phyloP scores from a whole-genome alignment of 2,329 filamentous ascomycete species.

The Leptographium galeiforme region DNA sequence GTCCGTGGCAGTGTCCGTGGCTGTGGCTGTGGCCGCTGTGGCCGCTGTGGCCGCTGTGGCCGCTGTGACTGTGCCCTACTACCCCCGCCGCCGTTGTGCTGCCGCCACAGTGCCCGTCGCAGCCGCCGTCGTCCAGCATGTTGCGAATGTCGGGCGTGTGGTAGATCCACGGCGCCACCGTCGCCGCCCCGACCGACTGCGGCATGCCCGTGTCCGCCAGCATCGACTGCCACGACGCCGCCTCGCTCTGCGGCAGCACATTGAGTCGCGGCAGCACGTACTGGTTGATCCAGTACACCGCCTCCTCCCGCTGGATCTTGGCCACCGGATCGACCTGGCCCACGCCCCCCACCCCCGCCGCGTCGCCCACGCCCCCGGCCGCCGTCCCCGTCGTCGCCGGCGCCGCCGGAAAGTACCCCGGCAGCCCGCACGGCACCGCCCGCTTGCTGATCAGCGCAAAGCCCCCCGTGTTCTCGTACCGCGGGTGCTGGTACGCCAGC shows the following conservation, averaged over 20 bases:
- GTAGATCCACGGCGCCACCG: conserved; percentile 43
- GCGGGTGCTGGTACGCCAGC: conserved; percentile 40
- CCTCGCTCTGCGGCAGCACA: conserved; percentile 33
- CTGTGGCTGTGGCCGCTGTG: background rate
- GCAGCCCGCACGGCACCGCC: conserved; percentile 49
- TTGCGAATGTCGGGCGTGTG: conserved; percentile 7
- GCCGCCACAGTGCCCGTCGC: background rate
- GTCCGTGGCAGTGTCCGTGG: background rate
- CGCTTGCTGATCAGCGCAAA: conserved; percentile 52
- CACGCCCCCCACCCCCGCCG: conserved; percentile 13
- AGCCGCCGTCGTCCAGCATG: background rate
- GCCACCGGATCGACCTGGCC: conserved; percentile 41
- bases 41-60: too few relatives aligned
- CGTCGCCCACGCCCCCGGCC: conserved; percentile 18
- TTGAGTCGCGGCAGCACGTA: conserved; percentile 50
- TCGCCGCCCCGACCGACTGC: conserved; percentile 29
- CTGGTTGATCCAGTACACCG: conserved; percentile 56
- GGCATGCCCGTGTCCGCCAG: conserved; percentile 14
- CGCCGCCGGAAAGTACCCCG: conserved; percentile 44
- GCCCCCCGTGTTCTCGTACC: conserved; percentile 40
- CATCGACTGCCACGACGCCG: conserved; percentile 16
- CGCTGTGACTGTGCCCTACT: background rate
- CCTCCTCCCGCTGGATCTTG: conserved; percentile 54
- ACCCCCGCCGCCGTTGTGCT: too few relatives aligned
- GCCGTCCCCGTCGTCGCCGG: background rate